A percentile compares a stretch with the other conserved stretches of the same genome.
Evolutionary conservation across 192 early-diverging fungal species (phyloP).

Genomic region (Entophlyctis luteolus): DNA sequence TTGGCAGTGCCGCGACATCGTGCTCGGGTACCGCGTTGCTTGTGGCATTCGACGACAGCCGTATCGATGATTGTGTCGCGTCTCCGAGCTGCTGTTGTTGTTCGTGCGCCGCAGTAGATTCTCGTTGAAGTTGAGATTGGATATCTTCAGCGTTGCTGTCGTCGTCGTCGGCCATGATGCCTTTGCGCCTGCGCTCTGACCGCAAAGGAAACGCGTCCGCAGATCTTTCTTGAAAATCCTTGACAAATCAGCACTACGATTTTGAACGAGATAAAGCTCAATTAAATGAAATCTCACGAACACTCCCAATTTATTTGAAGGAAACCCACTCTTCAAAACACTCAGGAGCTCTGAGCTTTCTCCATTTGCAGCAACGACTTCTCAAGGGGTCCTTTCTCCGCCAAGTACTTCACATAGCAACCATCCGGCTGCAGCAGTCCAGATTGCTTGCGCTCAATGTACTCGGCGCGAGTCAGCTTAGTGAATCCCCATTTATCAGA

Average conservation of each 20-base stretch:
- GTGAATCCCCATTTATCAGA: conserved; percentile 99
- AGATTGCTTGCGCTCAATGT: conserved; percentile 68
- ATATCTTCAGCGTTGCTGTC: background rate
- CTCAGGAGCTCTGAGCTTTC: conserved; percentile 8
- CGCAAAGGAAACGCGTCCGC: no score
- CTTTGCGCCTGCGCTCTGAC: no score
- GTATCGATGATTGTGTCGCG: background rate
- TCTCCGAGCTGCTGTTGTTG: background rate
- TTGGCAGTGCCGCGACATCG: background rate
- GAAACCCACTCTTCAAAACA: no score
- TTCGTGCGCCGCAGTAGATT: background rate
- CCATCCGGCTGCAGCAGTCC: conserved; percentile 87
- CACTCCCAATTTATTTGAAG: background rate
- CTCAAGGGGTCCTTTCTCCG: conserved; percentile 73
- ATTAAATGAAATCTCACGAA: background rate
- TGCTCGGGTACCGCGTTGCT: background rate
- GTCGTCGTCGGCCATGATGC: background rate
- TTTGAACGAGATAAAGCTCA: no score
- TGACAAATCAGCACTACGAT: no score
- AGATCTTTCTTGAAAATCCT: no score
- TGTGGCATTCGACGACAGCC: background rate
- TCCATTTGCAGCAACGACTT: conserved; percentile 33
- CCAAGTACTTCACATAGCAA: conserved; percentile 92
- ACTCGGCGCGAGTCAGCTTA: conserved; percentile 90
- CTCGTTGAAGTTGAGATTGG: background rate